A percentile compares a stretch with the other conserved stretches of the same genome.
These are phyloP conservation scores for Rhizopus delemar DNA, from an alignment of 371 early-diverging fungal genomes.

Conservation along the genomic window DNA sequence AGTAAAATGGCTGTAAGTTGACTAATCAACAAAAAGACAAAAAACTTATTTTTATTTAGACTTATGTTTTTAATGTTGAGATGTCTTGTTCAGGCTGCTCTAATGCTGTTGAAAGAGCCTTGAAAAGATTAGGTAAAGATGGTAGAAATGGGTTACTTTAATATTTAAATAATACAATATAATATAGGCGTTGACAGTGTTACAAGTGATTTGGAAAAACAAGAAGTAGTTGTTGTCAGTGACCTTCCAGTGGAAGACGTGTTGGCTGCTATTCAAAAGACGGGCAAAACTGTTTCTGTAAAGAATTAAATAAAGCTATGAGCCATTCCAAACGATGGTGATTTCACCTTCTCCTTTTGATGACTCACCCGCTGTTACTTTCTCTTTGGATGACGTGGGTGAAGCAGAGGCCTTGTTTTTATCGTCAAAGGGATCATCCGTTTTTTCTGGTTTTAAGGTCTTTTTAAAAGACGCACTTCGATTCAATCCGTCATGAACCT, in stretches of 20 bases:
- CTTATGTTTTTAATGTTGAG: conserved; percentile 76
- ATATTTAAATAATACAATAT: neutral
- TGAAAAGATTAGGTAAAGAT: conserved; percentile 59
- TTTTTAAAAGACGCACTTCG: conserved; percentile 35
- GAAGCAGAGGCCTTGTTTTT: conserved; percentile 20
- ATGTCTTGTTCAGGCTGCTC: conserved; percentile 87
- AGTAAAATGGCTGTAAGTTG: conserved; percentile 19
- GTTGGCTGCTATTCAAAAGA: conserved; percentile 73
- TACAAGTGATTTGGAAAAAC: conserved; percentile 71
- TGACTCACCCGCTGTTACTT: conserved; percentile 34
- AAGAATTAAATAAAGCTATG: conserved; percentile 26
- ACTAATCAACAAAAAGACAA: neutral
- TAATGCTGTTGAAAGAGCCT: conserved; percentile 73
- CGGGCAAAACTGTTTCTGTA: conserved; percentile 52
- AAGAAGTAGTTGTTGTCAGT: conserved; percentile 63
- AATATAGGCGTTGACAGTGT: conserved; percentile 53
- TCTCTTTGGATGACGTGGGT: conserved; percentile 5
- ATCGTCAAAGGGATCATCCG: conserved; percentile 45
- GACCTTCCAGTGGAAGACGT: conserved; percentile 58
- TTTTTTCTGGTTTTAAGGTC: conserved; percentile 17
- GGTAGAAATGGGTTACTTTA: neutral
- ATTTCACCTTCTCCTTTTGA: conserved; percentile 49
- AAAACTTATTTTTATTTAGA: conserved; percentile 21
- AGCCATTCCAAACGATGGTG: conserved; percentile 52
- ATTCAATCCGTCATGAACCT: conserved; percentile 20